Evolutionary conservation across 164 flowering plant species (phyloP), one percentile per base, ranked within the genome.

Genomic region (Hamamelis virginiana): DNA sequence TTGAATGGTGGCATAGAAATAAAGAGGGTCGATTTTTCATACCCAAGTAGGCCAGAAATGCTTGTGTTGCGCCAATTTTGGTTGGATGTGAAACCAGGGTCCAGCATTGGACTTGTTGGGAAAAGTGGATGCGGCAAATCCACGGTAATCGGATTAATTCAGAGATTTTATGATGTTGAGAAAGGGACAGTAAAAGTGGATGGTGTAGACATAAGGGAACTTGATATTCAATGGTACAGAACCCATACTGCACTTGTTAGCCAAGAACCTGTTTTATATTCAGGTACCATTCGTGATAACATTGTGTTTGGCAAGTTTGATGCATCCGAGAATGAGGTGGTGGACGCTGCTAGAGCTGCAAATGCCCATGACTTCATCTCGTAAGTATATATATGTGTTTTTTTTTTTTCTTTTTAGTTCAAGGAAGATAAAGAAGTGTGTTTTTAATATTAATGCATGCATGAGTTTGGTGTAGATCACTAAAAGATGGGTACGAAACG

Each of bases 101-200:
- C 83, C 9, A 87, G 96, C 71, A 51, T 85, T 10, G 98, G 94
- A 23, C 88, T 94, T 0, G 97, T 91, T 1, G 98, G 98, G 4
- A 89, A 73, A 72, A 92, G 97, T 59, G 98, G 98, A n/a, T 85
- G 95, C n/a, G 98, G 98, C 22, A 94, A 94, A 72, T 91, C 97
- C 8, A 94, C 98, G 0, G 92, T 94, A 64, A 83, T 94, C 15
- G 88, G 92, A 27, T 57, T 94, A 61, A 80, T 94, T 23, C 89
- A 84, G 66, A 82, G 98, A 67, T 92, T 94, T 61, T 88, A 94
- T 70, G 98, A 94, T 73, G 89, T 74, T 0, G 84, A 78, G 16
- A 78, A 75, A 14, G 98, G 98, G 18, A 58, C 78, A 1, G 85
- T 94, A 28, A 90, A 71, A 74, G 81, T 94, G 0, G 97, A 92